Evolutionary conservation across 352 stramenopile species (phyloP).

Genomic region (Globisporangium iwayamae): DNA sequence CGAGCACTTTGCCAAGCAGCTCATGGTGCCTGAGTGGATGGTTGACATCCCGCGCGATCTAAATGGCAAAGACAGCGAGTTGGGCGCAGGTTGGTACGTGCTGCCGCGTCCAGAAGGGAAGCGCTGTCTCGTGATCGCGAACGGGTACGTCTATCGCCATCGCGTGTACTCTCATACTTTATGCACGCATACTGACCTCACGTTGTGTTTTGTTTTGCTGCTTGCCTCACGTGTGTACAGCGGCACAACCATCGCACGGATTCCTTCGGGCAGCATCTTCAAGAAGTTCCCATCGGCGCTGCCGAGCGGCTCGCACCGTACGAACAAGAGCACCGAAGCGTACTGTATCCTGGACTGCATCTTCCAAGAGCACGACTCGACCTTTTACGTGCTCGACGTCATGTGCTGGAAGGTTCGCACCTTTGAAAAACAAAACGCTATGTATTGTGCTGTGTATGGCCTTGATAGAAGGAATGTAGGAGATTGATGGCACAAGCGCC

Average conservation of each 20-base stretch:
- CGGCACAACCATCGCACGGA: slow-evolving; percentile 74
- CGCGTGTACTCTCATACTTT: slow-evolving; percentile 2
- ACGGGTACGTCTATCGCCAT: slow-evolving; percentile 43
- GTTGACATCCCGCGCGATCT: slow-evolving; percentile 80
- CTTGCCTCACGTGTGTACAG: slow-evolving; percentile 19
- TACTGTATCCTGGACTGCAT: slow-evolving; percentile 92
- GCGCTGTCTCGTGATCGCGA: slow-evolving; percentile 85
- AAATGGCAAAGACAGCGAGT: slow-evolving; percentile 65
- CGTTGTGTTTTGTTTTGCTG: not conserved
- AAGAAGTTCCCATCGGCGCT: slow-evolving; percentile 86
- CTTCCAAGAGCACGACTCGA: slow-evolving; percentile 85
- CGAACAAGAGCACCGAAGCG: slow-evolving; percentile 55
- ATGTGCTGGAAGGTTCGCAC: slow-evolving; percentile 88
- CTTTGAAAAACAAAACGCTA: not conserved
- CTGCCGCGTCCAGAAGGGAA: slow-evolving; percentile 90
- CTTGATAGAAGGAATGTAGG: not conserved
- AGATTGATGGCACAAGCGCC: not conserved
- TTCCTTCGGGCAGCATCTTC: slow-evolving; percentile 71
- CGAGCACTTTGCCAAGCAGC: slow-evolving; percentile 75
- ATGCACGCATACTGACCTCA: slow-evolving; percentile 3
- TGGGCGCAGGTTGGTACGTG: slow-evolving; percentile 88
- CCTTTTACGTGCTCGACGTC: slow-evolving; percentile 92
- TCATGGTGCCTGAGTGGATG: slow-evolving; percentile 90
- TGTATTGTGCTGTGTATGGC: not conserved
- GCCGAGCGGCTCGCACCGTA: slow-evolving; percentile 80